A percentile compares a stretch with the other conserved stretches of the same genome.
phyloP scores from a whole-genome alignment of 495 filamentous ascomycete species.

The Hamigera avellanea region DNA sequence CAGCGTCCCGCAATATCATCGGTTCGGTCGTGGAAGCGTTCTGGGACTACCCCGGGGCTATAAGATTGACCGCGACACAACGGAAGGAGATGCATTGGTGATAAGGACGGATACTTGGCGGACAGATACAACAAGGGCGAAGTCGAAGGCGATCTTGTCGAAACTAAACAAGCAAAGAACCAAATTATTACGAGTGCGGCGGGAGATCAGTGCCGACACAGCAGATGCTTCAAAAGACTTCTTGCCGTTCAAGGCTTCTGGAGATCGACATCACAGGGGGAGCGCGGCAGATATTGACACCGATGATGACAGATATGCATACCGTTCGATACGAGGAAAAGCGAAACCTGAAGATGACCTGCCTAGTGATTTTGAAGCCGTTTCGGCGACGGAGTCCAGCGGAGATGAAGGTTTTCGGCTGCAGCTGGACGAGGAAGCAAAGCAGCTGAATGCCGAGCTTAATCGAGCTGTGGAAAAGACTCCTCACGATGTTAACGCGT shows the following conservation, averaged over 20 bases:
- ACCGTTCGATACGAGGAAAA: slow-evolving; percentile 61
- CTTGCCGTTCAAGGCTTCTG: slow-evolving; percentile 25
- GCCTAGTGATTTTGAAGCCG: slow-evolving; percentile 40
- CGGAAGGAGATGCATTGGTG: slow-evolving; percentile 34
- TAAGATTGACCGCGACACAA: slow-evolving; percentile 41
- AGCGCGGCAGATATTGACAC: slow-evolving; percentile 13
- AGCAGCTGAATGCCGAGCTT: slow-evolving; percentile 44
- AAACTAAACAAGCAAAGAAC: slow-evolving; percentile 5
- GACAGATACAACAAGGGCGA: slow-evolving; percentile 10
- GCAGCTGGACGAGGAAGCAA: slow-evolving; percentile 28
- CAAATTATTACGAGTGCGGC: slow-evolving; percentile 15
- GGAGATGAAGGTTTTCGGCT: slow-evolving; percentile 20
- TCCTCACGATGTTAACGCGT: slow-evolving; percentile 56
- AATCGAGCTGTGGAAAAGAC: slow-evolving; percentile 44
- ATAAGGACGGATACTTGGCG: slow-evolving; percentile 20
- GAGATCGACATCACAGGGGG: slow-evolving; percentile 12
- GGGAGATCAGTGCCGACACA: slow-evolving; percentile 8
- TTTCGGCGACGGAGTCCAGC: slow-evolving; percentile 34
- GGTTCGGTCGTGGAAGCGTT: slow-evolving; percentile 45
- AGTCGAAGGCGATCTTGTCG: slow-evolving; percentile 14
- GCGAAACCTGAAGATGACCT: slow-evolving; percentile 39
- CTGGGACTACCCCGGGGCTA: slow-evolving; percentile 37
- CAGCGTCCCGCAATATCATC: slow-evolving; percentile 45
- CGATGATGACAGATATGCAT: slow-evolving; percentile 43
- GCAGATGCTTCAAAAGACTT: slow-evolving; percentile 27